Percentiles rank a stretch among this genome's conserved stretches.
Evolutionary conservation across 768 basidiomycete species (phyloP).

Genomic region (Lactarius sp.): DNA sequence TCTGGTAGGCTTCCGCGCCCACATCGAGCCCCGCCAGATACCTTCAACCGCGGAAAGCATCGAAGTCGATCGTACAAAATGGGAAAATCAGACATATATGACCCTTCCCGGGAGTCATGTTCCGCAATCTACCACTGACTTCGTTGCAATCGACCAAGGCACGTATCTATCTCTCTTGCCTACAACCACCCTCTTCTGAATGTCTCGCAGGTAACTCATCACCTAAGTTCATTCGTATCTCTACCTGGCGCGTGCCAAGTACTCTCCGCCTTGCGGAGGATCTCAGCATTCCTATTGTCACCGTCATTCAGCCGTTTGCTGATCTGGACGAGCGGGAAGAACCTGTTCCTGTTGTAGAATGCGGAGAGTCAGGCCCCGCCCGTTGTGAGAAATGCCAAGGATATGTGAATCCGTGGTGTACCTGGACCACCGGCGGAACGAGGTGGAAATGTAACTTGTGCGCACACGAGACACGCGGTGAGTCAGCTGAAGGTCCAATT

Average conservation of each 20-base stretch:
- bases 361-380: constrained; percentile 67
- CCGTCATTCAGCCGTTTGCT: constrained; percentile 87
- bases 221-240: constrained; percentile 83
- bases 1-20: constrained; percentile 61
- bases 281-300: constrained; percentile 79
- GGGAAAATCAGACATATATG: constrained; percentile 67
- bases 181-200: neutral
- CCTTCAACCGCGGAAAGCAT: constrained; percentile 85
- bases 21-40: constrained; percentile 84
- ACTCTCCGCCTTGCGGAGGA: constrained; percentile 74
- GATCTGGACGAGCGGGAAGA: constrained; percentile 76
- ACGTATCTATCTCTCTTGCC: constrained; percentile 11
- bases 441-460: constrained; percentile 95
- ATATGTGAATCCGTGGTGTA: constrained; percentile 93
- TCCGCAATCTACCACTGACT: constrained; percentile 86
- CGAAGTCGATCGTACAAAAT: constrained; percentile 72
- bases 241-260: constrained; percentile 85
- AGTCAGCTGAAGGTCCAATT: constrained; percentile 27
- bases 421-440: constrained; percentile 75
- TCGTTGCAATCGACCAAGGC: constrained; percentile 89
- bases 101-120: constrained; percentile 58
- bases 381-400: constrained; percentile 81
- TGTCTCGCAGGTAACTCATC: constrained; percentile 69
- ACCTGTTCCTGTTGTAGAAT: constrained; percentile 70
- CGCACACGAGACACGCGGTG: constrained; percentile 77